phyloP scores from a whole-genome alignment of 1,284 basidiomycete genomes.

The Phlebopus sp. region DNA sequence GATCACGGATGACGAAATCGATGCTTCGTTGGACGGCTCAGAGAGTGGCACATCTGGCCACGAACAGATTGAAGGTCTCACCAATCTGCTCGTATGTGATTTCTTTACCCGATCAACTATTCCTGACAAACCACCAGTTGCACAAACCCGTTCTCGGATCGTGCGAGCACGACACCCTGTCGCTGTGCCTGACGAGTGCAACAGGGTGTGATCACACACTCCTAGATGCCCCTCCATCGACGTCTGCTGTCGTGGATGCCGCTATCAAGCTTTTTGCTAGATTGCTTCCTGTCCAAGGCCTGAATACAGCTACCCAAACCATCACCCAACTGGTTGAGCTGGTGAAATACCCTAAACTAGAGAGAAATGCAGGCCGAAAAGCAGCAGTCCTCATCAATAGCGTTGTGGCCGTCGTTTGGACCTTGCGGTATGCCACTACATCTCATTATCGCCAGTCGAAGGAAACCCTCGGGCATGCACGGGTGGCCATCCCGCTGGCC shows the following conservation, averaged over 20 bases:
- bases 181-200: conserved; percentile 59
- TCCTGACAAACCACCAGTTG: conserved; percentile 44
- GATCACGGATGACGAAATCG: conserved; percentile 42
- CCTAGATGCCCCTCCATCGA: conserved; percentile 70
- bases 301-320: conserved; percentile 62
- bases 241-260: conserved; percentile 85
- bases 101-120: conserved; percentile 5
- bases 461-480: conserved; percentile 67
- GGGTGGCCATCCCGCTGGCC: conserved; percentile 69
- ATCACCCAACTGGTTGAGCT: conserved; percentile 72
- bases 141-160: conserved; percentile 81
- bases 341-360: conserved; percentile 75
- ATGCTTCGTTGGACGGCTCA: conserved; percentile 26
- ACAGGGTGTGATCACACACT: conserved; percentile 43
- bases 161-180: conserved; percentile 84
- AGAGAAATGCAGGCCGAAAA: conserved; percentile 87
- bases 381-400: conserved; percentile 86
- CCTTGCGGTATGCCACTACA: conserved; percentile 62
- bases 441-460: conserved; percentile 53
- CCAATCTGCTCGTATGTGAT: conserved; percentile 69
- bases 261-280: conserved; percentile 85
- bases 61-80: conserved; percentile 69
- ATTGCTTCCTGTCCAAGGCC: conserved; percentile 78
- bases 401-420: conserved; percentile 75
- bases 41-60: conserved; percentile 31